Conservation (phyloP, 345 rosid species). For the Hibiscus syriacus region DNA sequence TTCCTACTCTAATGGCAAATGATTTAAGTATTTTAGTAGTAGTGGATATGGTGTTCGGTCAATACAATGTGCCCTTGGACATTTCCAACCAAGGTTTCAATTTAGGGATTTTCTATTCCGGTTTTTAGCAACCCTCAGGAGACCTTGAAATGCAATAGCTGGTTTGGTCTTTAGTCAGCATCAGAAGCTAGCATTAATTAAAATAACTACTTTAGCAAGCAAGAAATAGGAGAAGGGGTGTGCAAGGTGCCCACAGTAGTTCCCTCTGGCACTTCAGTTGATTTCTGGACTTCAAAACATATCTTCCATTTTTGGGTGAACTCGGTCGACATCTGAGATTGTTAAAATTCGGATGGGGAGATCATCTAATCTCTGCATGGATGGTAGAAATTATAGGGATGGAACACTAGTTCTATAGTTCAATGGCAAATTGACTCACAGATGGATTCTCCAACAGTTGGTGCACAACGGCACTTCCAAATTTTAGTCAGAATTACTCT, state of each 20-base stretch:
- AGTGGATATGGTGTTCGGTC: background rate
- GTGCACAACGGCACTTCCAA: background rate
- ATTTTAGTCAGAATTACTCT: background rate
- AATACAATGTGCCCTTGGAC: too few species aligned
- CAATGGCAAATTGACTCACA: background rate
- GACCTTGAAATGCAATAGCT: background rate
- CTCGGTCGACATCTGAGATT: conserved; percentile 1
- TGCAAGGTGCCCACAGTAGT: conserved; percentile 6
- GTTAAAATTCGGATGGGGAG: background rate
- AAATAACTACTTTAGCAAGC: background rate
- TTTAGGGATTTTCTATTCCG: background rate
- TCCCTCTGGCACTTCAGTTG: conserved; percentile 6
- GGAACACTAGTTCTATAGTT: background rate
- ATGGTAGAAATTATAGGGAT: background rate
- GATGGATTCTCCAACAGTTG: background rate
- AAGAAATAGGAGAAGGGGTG: background rate
- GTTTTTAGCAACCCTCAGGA: background rate
- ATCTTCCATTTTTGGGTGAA: background rate
- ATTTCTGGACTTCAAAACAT: background rate
- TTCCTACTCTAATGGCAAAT: background rate
- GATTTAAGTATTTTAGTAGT: background rate
- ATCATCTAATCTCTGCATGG: too few species aligned
- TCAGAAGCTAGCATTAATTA: background rate
- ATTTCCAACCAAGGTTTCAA: background rate
- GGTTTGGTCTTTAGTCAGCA: too few species aligned